Base-by-base conservation (phyloP, 2,329 filamentous ascomycete species). In the Aspergillus hortae region DNA sequence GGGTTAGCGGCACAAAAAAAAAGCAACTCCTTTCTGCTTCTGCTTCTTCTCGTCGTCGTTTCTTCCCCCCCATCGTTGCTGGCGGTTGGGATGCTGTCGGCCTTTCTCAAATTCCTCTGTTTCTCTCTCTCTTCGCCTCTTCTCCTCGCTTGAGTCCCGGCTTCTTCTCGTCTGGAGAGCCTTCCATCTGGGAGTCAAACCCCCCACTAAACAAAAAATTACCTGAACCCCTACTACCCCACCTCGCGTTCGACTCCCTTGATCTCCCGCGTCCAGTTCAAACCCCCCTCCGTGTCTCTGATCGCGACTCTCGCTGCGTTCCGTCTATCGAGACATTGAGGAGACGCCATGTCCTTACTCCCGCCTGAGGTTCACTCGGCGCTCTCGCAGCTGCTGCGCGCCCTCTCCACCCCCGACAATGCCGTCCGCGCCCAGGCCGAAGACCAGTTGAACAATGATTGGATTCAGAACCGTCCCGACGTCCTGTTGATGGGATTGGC, bases 401-500 rank as follows among this genome's bases (percentile, higher is more conserved):
- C 88, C 62, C 84, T 99, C 59, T 89, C 94, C 76, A 92, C 90
- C 44, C 77, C 90, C 63, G 92, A 99, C 76, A 99, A 99, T 76
- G 80, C 80, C 53, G 81, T 90, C 63, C 87, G 94, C 69, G 84
- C 88, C 27, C 85, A 90, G 71, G 92, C 92, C 48, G 94, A 99
- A 74, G 90, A 95, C 59, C 88, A 92, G 71, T 79, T 99, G 57
- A 89, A 90, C 71, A 89, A 84, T 74, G 92, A 91, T 79, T 99
- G 94, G 94, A 88, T 91, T 33, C 77, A 78, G 56, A 81, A 84
- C 52, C 84, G 88, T 55, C 92, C 94, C 33, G 92, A 96, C 66
- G 81, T 95, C 62, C 80, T 97, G 61, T 77, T 99, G 68, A 94
- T 97, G 88, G 94, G 92, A 59, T 78, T 99, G 63, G 92, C 88